Base-by-base conservation (phyloP, 495 filamentous ascomycete species). In the Cladorrhinum samala region DNA sequence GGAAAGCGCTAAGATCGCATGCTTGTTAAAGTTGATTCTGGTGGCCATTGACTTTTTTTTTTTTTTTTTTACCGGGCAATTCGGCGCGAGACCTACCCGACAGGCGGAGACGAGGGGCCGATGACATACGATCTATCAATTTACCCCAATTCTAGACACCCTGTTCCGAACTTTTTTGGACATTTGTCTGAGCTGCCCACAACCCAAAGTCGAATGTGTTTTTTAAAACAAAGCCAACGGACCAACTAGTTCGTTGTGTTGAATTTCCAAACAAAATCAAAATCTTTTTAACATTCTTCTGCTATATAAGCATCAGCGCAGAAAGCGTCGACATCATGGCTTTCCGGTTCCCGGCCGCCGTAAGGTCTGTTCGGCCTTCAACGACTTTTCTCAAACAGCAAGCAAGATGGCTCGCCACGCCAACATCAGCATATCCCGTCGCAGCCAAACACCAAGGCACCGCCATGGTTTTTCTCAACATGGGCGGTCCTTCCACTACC, bases 391-490 rank as follows among this genome's bases (percentile, higher is more conserved):
- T 27, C 54, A 19, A n/a, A n/a, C 64, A 58, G 50, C 76, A 77
- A 58, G 53, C 53, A 40, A 68, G 80, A 56, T 68, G 70, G 57
- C 73, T 89, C 46, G 86, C 87, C 17, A 89, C 83, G 24, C 77
- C 82, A 23, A 33, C 24, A 33, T 19, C 42, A 33, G 79, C 78
- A 14, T 41, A 86, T 2, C 87, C 91, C 3, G 87, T 89, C 3
- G 88, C 84, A 3, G 14, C 20, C 9, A 17, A 47, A 20, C 86
- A 90, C 63, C 75, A 86, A 79, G 53, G 64, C 6, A 99, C 94
- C 0, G 94, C 94, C 37, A 95, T 99, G 81, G 92, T 99, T 5
- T 95, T 99, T 56, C 79, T 99, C 68, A 99, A 99, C 72, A 99
- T 99, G 94, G 94, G 94, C 50, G 94, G 94, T 9, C 94, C 94